Percentiles rank a stretch among this genome's conserved stretches.
phyloP scores from a whole-genome alignment of 306 rosid species.

The Acacia melanoxylon region DNA sequence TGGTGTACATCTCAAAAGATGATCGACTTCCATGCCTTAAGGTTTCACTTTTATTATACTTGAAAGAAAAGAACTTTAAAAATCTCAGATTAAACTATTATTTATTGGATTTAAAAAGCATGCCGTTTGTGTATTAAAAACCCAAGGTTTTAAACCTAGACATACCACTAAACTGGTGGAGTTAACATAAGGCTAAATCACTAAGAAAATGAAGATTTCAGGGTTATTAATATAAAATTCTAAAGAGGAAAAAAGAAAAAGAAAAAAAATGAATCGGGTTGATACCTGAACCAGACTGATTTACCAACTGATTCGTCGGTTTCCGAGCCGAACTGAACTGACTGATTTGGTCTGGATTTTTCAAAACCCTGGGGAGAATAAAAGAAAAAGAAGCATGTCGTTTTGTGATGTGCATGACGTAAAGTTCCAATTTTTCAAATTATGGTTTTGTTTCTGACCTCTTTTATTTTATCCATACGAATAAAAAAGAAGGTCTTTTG shows the following conservation, averaged over 20 bases:
- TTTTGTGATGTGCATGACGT: slow-evolving; percentile 1
- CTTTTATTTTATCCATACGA: not conserved
- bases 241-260: too few species aligned
- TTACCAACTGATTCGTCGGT: too few species aligned
- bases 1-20: not conserved
- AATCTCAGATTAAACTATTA: not conserved
- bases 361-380: not conserved
- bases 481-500: not conserved
- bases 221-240: too few species aligned
- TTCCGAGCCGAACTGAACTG: too few species aligned
- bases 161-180: too few species aligned
- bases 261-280: too few species aligned
- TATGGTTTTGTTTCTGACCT: not conserved
- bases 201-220: too few species aligned
- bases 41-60: not conserved
- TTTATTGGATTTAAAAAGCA: slow-evolving; percentile 3
- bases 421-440: not conserved
- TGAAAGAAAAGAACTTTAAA: not conserved
- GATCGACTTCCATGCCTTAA: not conserved
- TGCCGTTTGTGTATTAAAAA: not conserved
- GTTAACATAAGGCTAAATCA: too few species aligned
- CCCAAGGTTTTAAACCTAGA: not conserved
- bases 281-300: too few species aligned
- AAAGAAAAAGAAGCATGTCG: not conserved
- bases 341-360: too few species aligned